Base-by-base conservation (phyloP, 805 yeast species). In the Lachancea lanzarotensis region DNA sequence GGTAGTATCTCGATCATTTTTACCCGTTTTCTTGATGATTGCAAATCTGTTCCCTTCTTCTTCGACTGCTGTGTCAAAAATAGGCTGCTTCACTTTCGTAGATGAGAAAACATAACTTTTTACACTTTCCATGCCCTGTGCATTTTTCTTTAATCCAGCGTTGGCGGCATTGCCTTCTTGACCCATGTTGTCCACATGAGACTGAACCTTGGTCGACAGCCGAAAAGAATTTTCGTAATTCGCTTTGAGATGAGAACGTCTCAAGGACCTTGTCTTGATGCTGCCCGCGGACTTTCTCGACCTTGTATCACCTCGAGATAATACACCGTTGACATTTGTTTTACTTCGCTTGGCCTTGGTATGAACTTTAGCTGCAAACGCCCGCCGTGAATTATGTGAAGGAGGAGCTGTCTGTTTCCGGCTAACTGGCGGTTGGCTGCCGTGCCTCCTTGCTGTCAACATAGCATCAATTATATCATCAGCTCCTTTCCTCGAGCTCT, bases 381-480 rank as follows among this genome's bases (percentile, higher is more conserved):
- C 6, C 6, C 7, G 27, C 13, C 19, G 8, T 15, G 19, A 9
- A 11, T 15, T 15, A 11, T 32, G 17, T 17, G 19, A 6, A 9
- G 7, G 19, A 15, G 35, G 7, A 5, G 17, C 16, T 9, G 10
- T 3, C 17, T 9, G 17, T 16, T 15, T 17, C 15, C 35, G 13
- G 19, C 7, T 15, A 5, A 6, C 19, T 5, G 3, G 35, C 4
- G 35, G 6, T 17, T 17, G 11, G 4, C 11, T 11, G 4, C 19
- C 16, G 15, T 9, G 19, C 19, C 38, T 22, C 13, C 35, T 27
- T 39, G 35, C 29, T 4, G 29, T 39, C 2, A 55, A 44, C 59
- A 55, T 55, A 2, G 43, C 20, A 33, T 54, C 53, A 20, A 55
- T 47, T 5, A 37, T 29, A 17, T 46, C 45, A 12, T 37, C 39